Evolutionary conservation across 305 asterid genomes (phyloP), one percentile per base, ranked within the genome.

Genomic region (Solanum hybrid): DNA sequence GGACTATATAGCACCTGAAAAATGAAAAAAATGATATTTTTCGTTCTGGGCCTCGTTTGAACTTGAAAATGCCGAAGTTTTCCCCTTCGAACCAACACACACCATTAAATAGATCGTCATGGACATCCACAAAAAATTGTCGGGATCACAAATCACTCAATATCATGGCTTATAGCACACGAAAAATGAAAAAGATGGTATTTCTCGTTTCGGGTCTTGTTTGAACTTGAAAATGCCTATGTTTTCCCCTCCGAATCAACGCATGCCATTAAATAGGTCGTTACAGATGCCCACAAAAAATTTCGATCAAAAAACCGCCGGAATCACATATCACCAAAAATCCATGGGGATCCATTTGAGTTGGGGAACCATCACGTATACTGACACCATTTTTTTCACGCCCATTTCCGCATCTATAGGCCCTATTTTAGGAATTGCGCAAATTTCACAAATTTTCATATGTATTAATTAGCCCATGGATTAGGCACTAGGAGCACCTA

Each of bases 251-350:
- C 11, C 0, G 4, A 7, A 60, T 19, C 26, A 60, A 51, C 4
- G 0, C 24, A 60, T 60, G 71, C 26, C 71, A 60, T 19, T 56
- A 56, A 56, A 60, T 60, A 60, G 71, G 71, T 60, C 71, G 2
- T 60, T 3, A 60, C 10, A 0, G 10, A 60, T 19, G 71, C 11
- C 71, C 24, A 60, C 11, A 19, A 60, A 51, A 45, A 7, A 3
- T 2, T 7, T 60, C 4, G 26, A 0, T 60, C 11, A 7, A 60
- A 19, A 60, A 60, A 60, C 0, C 26, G 2, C 0, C 4, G 4
- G 5, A 19, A 60, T 60, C 4, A 7, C 26, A 19, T 60, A 60
- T 60, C 26, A 22, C 10, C 0, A 22, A 7, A 60, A 19, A 60
- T 60, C 4, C 71, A 60, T 22, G 11, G 26, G 69, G 11, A 56